These are phyloP conservation scores for Teratosphaeria viscida DNA, from an alignment of 2,329 filamentous ascomycete genomes.

Conservation along the genomic window DNA sequence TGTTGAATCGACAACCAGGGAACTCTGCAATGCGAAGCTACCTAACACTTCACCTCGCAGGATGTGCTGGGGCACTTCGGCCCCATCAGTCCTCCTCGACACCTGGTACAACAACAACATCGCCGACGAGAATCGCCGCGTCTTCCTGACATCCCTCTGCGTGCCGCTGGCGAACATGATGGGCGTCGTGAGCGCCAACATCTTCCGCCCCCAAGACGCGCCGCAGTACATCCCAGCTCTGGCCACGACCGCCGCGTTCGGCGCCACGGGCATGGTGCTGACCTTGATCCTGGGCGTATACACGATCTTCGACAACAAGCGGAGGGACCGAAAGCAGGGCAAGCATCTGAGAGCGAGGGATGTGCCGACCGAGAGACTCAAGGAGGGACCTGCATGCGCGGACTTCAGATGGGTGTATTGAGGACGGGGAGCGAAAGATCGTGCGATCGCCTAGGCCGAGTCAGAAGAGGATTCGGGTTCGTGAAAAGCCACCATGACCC, in stretches of 20 bases:
- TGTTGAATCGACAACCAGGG: neutral
- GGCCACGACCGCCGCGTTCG: slow-evolving; percentile 54
- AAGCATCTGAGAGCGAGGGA: slow-evolving; percentile 41
- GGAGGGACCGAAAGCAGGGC: slow-evolving; percentile 48
- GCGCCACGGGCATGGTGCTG: slow-evolving; percentile 47
- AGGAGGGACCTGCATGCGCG: slow-evolving; percentile 32
- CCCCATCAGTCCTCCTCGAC: slow-evolving; percentile 58
- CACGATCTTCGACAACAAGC: slow-evolving; percentile 56
- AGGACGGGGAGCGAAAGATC: neutral
- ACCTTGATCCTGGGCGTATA: slow-evolving; percentile 48
- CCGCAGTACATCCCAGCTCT: slow-evolving; percentile 59
- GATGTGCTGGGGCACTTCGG: slow-evolving; percentile 48
- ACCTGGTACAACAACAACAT: slow-evolving; percentile 68
- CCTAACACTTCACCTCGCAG: neutral
- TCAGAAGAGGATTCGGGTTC: neutral
- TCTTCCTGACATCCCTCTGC: slow-evolving; percentile 59
- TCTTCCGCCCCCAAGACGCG: slow-evolving; percentile 53
- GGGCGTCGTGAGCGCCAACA: slow-evolving; percentile 59
- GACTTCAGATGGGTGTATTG: slow-evolving; percentile 37
- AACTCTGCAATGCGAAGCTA: neutral
- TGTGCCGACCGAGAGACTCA: slow-evolving; percentile 36
- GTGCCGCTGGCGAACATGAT: slow-evolving; percentile 69
- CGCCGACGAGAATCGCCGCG: slow-evolving; percentile 61
- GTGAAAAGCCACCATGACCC: neutral
- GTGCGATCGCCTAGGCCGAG: neutral